Evolutionary conservation across 2,329 filamentous ascomycete species (phyloP), one percentile per base, ranked within the genome.

Genomic region (Hypoxylon sp.): DNA sequence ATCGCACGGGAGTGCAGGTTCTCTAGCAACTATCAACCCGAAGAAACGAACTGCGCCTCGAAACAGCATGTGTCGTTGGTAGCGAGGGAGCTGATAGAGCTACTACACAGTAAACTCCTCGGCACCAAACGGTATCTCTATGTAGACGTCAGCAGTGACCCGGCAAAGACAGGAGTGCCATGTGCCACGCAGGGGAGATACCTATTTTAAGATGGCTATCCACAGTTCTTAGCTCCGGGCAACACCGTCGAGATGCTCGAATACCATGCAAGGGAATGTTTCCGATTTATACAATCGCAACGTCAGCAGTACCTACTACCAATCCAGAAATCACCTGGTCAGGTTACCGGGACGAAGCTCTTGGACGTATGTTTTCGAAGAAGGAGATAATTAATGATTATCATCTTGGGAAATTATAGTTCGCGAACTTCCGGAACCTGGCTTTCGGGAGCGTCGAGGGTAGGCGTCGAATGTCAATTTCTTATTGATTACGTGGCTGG

Each of bases 401-500:
- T 41, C 34, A 25, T 23, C 4, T 14, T 46, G 7, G 17, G 28
- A 30, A 46, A 23, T 19, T 28, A 17, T 41, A 23, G 21, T n/a
- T 28, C 21, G 32, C 21, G 34, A 60, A 32, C 23, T 32, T 19
- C 19, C 10, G 30, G 30, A 23, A 6, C 38, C 14, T 3, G 25
- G 38, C 19, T 52, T 52, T 53, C 23, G 28, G 25, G 52, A 23
- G 58, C 11, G 49, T 21, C 23, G 53, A 17, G 43, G 23, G 25
- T 41, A 48, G 38, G 11, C 50, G 38, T 53, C 55, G 55, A 58
- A 58, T 60, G 14, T 65, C 64, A 65, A 43, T 67, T 57, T 66
- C 57, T 32, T 28, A 30, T 61, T 41, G 52, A 70, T 67, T 61
- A 58, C 25, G 53, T 67, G 60, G 67, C 67, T 65, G 64, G 48